A percentile compares a stretch with the other conserved stretches of the same genome.
These are phyloP conservation scores for Gaultheria prostrata DNA, from an alignment of 148 eudicot genomes.

Conservation along the genomic window DNA sequence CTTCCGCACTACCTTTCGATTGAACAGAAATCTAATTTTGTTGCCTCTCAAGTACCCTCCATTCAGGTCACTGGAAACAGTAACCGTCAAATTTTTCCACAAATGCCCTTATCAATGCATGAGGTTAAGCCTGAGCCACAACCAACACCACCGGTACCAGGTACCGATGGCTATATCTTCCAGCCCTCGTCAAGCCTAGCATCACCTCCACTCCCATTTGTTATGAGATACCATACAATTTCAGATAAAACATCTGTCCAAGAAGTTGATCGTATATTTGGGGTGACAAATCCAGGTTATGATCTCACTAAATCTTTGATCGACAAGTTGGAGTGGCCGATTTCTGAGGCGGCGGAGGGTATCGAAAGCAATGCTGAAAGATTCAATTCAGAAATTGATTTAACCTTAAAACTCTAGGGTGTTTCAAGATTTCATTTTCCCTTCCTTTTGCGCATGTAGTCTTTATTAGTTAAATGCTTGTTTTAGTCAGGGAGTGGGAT, in stretches of 20 bases:
- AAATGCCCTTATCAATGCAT: not conserved
- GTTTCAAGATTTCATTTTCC: not conserved
- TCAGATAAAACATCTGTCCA: not conserved
- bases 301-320: conserved; percentile 30
- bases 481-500: not conserved
- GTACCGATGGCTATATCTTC: not conserved
- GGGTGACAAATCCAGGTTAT: not conserved
- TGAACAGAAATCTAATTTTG: not conserved
- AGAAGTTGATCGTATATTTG: not conserved
- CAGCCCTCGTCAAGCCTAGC: not conserved
- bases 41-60: not conserved
- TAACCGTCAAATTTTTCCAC: not conserved
- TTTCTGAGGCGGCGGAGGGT: conserved; percentile 20
- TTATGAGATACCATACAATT: not conserved
- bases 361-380: conserved; percentile 9
- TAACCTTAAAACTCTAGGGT: conserved; percentile 18
- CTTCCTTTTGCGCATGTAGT: not conserved
- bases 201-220: not conserved
- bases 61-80: not conserved
- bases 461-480: not conserved
- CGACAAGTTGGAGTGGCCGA: conserved; percentile 27
- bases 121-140: not conserved
- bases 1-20: not conserved
- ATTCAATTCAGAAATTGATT: conserved; percentile 3
- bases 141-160: not conserved